phyloP scores from a whole-genome alignment of 768 basidiomycete genomes.

The Podaxis carcinomalis region DNA sequence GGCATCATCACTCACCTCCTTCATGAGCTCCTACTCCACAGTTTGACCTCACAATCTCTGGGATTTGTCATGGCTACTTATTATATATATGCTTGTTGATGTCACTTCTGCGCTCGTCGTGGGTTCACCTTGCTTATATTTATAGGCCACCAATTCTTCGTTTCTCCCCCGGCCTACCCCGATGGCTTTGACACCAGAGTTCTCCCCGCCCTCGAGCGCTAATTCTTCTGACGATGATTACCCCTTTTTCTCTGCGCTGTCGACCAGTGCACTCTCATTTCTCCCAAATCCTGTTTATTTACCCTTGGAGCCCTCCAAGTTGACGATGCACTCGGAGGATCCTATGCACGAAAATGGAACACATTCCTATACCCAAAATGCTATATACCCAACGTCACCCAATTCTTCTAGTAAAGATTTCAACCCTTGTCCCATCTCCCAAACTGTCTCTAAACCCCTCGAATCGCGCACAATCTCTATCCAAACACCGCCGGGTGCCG shows the following conservation, averaged over 20 bases:
- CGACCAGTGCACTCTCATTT: neutral
- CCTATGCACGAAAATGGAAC: neutral
- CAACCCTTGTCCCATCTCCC: neutral
- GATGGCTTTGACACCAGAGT: neutral
- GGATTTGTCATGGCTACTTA: neutral
- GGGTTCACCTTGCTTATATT: neutral
- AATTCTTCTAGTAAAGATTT: no score
- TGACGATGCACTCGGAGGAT: neutral
- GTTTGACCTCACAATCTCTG: neutral
- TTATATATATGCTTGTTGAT: slow-evolving; percentile 4
- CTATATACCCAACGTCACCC: neutral
- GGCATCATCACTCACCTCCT: neutral
- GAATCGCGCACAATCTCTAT: neutral
- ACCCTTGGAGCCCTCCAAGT: neutral
- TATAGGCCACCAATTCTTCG: neutral
- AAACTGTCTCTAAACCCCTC: no score
- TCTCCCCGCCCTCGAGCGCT: neutral
- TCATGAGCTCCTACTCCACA: neutral
- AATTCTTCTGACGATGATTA: neutral
- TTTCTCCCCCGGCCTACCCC: neutral
- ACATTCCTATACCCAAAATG: neutral
- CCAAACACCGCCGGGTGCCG: neutral
- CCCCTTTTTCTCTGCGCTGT: neutral
- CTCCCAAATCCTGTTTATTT: neutral
- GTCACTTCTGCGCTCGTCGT: neutral